These are phyloP conservation scores for Plectosphaerella cucumerina DNA, from an alignment of 2,329 filamentous ascomycete genomes.

Conservation along the genomic window DNA sequence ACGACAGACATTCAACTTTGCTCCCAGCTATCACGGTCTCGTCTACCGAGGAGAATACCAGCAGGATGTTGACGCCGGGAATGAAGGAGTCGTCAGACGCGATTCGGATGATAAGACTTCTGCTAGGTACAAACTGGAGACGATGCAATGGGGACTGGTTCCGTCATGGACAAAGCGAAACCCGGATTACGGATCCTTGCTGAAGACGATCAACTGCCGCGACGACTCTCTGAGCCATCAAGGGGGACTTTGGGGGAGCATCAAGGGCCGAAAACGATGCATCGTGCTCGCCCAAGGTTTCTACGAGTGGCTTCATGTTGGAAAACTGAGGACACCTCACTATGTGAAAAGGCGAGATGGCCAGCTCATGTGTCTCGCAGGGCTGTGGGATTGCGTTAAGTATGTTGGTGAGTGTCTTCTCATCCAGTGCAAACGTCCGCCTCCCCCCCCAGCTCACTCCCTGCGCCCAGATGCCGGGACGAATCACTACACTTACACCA, in stretches of 20 bases:
- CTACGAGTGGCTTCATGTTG: slow-evolving; percentile 91
- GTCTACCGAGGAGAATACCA: slow-evolving; percentile 71
- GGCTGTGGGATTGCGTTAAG: slow-evolving; percentile 83
- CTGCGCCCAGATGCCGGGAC: slow-evolving; percentile 47
- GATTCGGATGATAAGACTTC: slow-evolving; percentile 5
- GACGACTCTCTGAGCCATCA: slow-evolving; percentile 76
- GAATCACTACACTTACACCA: slow-evolving; percentile 81
- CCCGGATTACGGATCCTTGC: slow-evolving; percentile 69
- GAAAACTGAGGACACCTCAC: slow-evolving; percentile 78
- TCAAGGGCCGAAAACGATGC: slow-evolving; percentile 88
- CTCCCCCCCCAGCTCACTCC: neutral
- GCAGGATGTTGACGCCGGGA: slow-evolving; percentile 13
- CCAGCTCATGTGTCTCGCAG: slow-evolving; percentile 81
- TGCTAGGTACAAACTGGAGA: slow-evolving; percentile 74
- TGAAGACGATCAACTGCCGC: slow-evolving; percentile 93
- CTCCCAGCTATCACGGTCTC: slow-evolving; percentile 78
- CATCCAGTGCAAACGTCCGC: neutral
- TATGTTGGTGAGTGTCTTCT: slow-evolving; percentile 59
- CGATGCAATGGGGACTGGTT: slow-evolving; percentile 94
- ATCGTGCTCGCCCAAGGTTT: slow-evolving; percentile 88
- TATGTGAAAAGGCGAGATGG: slow-evolving; percentile 80
- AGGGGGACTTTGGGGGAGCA: slow-evolving; percentile 83
- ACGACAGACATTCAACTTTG: slow-evolving; percentile 86
- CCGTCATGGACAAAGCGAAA: slow-evolving; percentile 90
- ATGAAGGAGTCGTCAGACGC: slow-evolving; percentile 5